Percentiles rank a stretch among this genome's conserved stretches.
Conservation (phyloP, 1,284 basidiomycete species). For the Trichosporon faecale region DNA sequence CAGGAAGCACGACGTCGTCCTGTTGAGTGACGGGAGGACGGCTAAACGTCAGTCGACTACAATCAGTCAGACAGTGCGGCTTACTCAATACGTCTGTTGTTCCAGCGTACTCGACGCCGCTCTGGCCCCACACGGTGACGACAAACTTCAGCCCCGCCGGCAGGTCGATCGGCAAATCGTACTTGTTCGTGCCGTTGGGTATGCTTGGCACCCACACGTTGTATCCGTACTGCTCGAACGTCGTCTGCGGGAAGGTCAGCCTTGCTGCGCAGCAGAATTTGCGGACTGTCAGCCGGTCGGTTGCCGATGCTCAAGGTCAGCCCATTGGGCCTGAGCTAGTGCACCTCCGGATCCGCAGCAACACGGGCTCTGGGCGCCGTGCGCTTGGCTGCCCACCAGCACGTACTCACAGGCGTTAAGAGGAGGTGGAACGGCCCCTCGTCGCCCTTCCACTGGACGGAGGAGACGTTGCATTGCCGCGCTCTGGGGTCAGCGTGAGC, state of each 20-base stretch:
- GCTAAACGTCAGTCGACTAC: conserved; percentile 25
- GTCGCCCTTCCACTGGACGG: conserved; percentile 42
- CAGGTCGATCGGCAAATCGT: conserved; percentile 38
- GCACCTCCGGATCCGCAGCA: not conserved
- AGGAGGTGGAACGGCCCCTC: conserved; percentile 49
- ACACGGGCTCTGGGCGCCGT: too few relatives aligned
- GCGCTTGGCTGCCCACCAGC: not conserved
- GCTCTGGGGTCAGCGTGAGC: conserved; percentile 14
- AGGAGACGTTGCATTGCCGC: conserved; percentile 15
- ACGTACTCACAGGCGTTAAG: conserved; percentile 41
- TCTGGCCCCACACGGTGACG: conserved; percentile 47
- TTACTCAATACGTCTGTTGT: conserved; percentile 47
- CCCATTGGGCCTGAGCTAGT: too few relatives aligned
- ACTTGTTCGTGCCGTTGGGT: conserved; percentile 33
- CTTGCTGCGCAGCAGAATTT: not conserved
- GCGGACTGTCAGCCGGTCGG: not conserved
- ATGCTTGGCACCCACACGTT: conserved; percentile 48
- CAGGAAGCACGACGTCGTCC: conserved; percentile 38
- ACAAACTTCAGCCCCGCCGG: conserved; percentile 42
- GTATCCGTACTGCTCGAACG: conserved; percentile 40
- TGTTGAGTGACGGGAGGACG: conserved; percentile 25
- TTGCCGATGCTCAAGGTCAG: not conserved
- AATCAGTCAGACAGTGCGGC: conserved; percentile 15
- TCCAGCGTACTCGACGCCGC: conserved; percentile 44
- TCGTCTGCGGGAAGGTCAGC: conserved; percentile 29